Percentiles rank a stretch among this genome's conserved stretches.
Conservation (phyloP, 2,329 filamentous ascomycete species). For the Teratosphaeria viscida region DNA sequence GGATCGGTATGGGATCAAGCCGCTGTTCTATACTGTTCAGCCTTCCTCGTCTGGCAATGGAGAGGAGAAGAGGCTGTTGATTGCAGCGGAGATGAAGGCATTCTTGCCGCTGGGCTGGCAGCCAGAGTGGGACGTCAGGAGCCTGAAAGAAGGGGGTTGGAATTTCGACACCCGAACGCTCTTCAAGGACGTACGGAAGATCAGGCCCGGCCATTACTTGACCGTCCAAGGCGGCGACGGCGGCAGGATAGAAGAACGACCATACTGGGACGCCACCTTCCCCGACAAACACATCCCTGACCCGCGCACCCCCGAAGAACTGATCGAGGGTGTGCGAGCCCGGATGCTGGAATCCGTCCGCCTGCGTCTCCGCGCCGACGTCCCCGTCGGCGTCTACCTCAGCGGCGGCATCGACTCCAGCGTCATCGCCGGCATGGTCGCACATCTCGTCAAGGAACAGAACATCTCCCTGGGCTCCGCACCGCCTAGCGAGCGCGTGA, state of each 20-base stretch:
- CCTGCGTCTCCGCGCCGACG: constrained; percentile 47
- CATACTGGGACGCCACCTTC: constrained; percentile 46
- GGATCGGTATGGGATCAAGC: constrained; percentile 50
- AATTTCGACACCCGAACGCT: constrained; percentile 37
- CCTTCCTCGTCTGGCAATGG: not conserved
- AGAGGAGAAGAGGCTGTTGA: constrained; percentile 28
- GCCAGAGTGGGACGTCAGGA: constrained; percentile 43
- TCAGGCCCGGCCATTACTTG: constrained; percentile 37
- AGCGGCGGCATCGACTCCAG: constrained; percentile 51
- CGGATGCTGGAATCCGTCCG: constrained; percentile 42
- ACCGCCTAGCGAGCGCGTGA: constrained; percentile 28
- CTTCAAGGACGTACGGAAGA: constrained; percentile 40
- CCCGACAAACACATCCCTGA: constrained; percentile 34
- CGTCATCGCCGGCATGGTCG: constrained; percentile 46
- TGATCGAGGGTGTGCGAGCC: constrained; percentile 41
- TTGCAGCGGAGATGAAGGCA: constrained; percentile 48
- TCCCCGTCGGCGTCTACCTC: constrained; percentile 47
- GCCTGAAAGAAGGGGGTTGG: constrained; percentile 36
- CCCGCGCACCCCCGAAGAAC: constrained; percentile 38
- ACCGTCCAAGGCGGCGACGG: constrained; percentile 27
- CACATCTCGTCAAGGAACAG: constrained; percentile 39
- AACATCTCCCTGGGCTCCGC: constrained; percentile 39
- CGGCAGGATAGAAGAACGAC: constrained; percentile 28
- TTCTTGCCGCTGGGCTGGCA: constrained; percentile 40
- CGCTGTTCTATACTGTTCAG: constrained; percentile 41